phyloP scores from a whole-genome alignment of 305 asterid genomes.

The Fraxinus albicans region DNA sequence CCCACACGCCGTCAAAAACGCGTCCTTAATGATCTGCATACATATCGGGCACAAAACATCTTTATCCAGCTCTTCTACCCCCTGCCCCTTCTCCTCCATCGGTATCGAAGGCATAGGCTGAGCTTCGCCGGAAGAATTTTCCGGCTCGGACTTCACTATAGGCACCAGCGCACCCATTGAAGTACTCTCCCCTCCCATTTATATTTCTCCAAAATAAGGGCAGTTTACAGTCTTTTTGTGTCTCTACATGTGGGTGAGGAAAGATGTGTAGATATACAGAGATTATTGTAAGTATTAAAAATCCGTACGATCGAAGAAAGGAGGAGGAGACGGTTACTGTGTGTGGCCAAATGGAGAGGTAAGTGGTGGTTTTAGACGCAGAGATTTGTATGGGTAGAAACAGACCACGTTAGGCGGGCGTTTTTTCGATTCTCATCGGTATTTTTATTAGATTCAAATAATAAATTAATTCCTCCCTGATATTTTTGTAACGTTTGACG shows the following conservation, averaged over 20 bases:
- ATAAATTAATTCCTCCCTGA: background rate
- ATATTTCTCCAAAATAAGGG: background rate
- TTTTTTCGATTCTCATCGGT: slow-evolving; percentile 25
- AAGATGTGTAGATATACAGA: background rate
- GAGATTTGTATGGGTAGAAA: slow-evolving; percentile 62
- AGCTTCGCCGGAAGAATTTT: slow-evolving; percentile 30
- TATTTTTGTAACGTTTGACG: background rate
- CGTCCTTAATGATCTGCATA: slow-evolving; percentile 66
- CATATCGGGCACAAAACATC: slow-evolving; percentile 68
- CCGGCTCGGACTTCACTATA: slow-evolving; percentile 45
- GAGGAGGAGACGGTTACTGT: slow-evolving; percentile 14
- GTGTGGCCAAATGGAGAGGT: slow-evolving; percentile 16
- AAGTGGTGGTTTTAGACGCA: slow-evolving; percentile 19
- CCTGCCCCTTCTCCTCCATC: slow-evolving; percentile 7
- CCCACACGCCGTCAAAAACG: slow-evolving; percentile 69
- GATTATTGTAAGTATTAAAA: background rate
- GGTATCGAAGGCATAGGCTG: slow-evolving; percentile 11
- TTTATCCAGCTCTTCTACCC: slow-evolving; percentile 41
- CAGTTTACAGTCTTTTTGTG: background rate
- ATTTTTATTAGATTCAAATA: background rate
- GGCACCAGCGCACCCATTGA: slow-evolving; percentile 56
- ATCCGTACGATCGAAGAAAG: slow-evolving; percentile 1
- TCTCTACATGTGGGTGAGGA: background rate
- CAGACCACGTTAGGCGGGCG: slow-evolving; percentile 66
- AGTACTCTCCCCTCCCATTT: slow-evolving; percentile 40